Evolutionary conservation across 345 rosid genomes (phyloP).

Genomic region (Orychophragmus violaceus): DNA sequence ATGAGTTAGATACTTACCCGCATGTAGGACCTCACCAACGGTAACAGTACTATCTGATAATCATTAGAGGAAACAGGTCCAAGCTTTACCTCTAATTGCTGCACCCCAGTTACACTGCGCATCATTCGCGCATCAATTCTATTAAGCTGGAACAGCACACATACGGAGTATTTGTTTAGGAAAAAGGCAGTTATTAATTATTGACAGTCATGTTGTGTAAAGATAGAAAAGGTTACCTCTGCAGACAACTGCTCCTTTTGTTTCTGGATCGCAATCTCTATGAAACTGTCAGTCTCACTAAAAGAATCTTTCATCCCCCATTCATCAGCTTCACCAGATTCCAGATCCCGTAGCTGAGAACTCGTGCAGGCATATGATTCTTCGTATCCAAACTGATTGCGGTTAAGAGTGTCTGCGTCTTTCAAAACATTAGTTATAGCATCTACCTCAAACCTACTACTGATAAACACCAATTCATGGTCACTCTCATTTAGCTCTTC

Average conservation of each 20-base stretch:
- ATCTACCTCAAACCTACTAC: conserved; percentile 64
- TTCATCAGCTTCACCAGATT: conserved; percentile 73
- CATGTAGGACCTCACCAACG: conserved; percentile 73
- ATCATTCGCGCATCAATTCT: conserved; percentile 75
- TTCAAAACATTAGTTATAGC: conserved; percentile 63
- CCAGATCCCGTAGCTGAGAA: conserved; percentile 77
- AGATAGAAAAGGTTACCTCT: conserved; percentile 51
- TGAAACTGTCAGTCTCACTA: conserved; percentile 66
- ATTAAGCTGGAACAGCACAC: conserved; percentile 55
- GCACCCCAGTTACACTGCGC: conserved; percentile 69
- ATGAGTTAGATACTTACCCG: conserved; percentile 49
- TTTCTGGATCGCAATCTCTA: conserved; percentile 70
- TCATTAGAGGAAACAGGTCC: conserved; percentile 63
- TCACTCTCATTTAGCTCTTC: conserved; percentile 56
- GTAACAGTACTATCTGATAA: conserved; percentile 58
- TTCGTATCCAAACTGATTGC: conserved; percentile 66
- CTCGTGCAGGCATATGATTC: conserved; percentile 49
- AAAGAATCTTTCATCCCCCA: conserved; percentile 66
- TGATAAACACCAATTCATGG: conserved; percentile 37
- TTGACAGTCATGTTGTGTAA: neutral
- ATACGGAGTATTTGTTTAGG: conserved; percentile 5
- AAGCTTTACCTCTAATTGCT: conserved; percentile 77
- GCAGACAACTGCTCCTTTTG: conserved; percentile 71
- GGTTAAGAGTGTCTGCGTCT: conserved; percentile 67
- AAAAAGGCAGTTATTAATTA: neutral